Evolutionary conservation across 2,329 filamentous ascomycete species (phyloP).

Genomic region (Macrophomina phaseolina): DNA sequence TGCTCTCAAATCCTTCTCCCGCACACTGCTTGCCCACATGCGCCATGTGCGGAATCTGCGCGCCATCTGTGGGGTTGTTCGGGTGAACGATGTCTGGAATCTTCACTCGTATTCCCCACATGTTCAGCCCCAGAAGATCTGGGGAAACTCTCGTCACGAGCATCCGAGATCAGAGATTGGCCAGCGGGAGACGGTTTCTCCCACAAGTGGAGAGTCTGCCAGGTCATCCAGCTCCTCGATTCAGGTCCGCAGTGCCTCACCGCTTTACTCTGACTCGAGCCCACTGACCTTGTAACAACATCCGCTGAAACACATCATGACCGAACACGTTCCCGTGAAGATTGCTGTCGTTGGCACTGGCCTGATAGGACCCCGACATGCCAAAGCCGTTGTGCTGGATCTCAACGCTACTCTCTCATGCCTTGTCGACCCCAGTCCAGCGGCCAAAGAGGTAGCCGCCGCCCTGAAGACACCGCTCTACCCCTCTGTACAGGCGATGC

Average conservation of each 20-base stretch:
- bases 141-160: slow-evolving; percentile 6
- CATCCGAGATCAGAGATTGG: slow-evolving; percentile 9
- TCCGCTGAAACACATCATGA: slow-evolving; percentile 20
- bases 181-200: not conserved
- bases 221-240: not conserved
- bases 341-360: slow-evolving; percentile 57
- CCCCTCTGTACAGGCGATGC: slow-evolving; percentile 50
- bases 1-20: slow-evolving; percentile 11
- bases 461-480: slow-evolving; percentile 49
- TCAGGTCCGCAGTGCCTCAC: not conserved
- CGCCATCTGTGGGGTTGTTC: not conserved
- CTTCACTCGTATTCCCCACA: slow-evolving; percentile 4
- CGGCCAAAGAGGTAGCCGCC: slow-evolving; percentile 43
- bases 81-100: not conserved
- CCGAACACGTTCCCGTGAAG: slow-evolving; percentile 35
- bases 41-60: slow-evolving; percentile 17
- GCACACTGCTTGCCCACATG: not conserved
- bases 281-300: not conserved
- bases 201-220: not conserved
- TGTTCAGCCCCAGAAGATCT: not conserved
- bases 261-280: not conserved
- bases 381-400: slow-evolving; percentile 49
- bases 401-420: slow-evolving; percentile 49
- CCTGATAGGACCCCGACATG: slow-evolving; percentile 58
- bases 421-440: slow-evolving; percentile 54